Evolutionary conservation across 345 rosid genomes (phyloP), one percentile per base, ranked within the genome.

Genomic region (Punica granatum): DNA sequence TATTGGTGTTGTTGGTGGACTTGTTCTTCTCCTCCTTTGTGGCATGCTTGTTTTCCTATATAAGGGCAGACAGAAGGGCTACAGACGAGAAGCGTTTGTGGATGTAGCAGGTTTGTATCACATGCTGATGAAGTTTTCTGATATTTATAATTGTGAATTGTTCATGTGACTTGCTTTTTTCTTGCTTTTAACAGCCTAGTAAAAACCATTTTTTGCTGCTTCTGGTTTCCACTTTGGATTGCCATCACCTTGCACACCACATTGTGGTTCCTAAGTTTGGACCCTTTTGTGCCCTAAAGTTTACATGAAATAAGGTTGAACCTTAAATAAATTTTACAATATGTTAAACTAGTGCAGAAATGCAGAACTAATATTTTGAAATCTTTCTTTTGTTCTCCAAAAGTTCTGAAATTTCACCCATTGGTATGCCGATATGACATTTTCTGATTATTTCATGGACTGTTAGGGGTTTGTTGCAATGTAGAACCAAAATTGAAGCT

Each of bases 71-170:
- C 83, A 70, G 61, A 84, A 78, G 77, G 85, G 92, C 69, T 81
- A 75, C 83, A 92, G 60, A 69, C 89, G 79, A 56, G 98, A 92
- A 74, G 86, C 81, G 3, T 92, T 82, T 67, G 97, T 87, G 18
- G 98, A 92, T 80, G 98, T 90, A 67, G 81, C 97, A 87, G 97
- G 97, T 90, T 66, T 66, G 79, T 66, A 58, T 58, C 75, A 8
- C 30, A 54, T 67, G 49, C 67, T 2, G 21, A 63, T 63, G 1
- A 35, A 63, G 8, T 63, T n/a, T 36, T 35, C 42, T 23, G 25
- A n/a, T 23, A 21, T 10, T 8, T 32, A 33, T 34, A 62, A 19
- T 33, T 14, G 14, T 34, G 25, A 35, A 21, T 26, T 5, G 61
- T 37, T n/a, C n/a, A 37, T 37, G 5, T 37, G 5, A 37, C 41